These are phyloP conservation scores for Eragrostis tef DNA, from an alignment of 202 grass and related monocot species.

Conservation along the genomic window DNA sequence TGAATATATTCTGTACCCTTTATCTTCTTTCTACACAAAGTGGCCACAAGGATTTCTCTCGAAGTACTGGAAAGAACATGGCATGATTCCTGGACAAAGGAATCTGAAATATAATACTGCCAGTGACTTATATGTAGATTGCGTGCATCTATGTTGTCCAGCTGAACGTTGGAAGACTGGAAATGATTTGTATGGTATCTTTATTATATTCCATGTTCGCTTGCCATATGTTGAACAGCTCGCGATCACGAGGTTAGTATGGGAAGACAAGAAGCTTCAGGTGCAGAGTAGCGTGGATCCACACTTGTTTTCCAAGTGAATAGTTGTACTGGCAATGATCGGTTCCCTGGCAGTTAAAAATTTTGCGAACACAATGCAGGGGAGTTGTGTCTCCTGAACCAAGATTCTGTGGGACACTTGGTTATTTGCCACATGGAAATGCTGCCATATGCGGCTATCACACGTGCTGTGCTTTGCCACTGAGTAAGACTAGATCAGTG, in stretches of 20 bases:
- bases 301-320: not conserved
- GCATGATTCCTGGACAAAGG: not conserved
- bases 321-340: not conserved
- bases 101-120: conserved; percentile 20
- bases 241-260: not conserved
- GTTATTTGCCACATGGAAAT: not conserved
- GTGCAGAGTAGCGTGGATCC: conserved; percentile 22
- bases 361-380: not conserved
- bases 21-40: not conserved
- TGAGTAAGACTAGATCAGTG: not conserved
- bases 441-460: not conserved
- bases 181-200: conserved; percentile 26
- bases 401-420: not conserved
- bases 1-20: conserved; percentile 1
- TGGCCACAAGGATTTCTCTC: conserved; percentile 11
- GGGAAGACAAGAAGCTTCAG: conserved; percentile 46
- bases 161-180: conserved; percentile 5
- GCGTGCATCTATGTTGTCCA: not conserved
- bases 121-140: not conserved
- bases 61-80: not conserved
- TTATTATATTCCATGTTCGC: conserved; percentile 36
- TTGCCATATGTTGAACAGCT: conserved; percentile 28
- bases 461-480: not conserved
- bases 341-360: not conserved
- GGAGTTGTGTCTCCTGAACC: not conserved